phyloP scores from a whole-genome alignment of 768 basidiomycete genomes.

The Hericium coralloides region DNA sequence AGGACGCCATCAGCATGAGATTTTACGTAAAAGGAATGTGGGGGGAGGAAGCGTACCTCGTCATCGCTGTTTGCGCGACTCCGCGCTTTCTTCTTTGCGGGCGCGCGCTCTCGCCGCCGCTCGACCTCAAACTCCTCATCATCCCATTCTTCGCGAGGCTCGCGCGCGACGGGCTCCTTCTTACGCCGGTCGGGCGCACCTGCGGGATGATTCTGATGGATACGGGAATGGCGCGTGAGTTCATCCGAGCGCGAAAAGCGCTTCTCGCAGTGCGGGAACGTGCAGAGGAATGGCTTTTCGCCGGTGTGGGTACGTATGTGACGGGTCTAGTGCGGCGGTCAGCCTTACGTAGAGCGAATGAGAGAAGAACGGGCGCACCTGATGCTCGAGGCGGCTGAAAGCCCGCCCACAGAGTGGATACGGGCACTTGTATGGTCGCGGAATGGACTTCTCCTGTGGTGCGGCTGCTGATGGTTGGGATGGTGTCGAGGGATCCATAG shows the following conservation, averaged over 20 bases:
- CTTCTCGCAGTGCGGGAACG: slow-evolving; percentile 91
- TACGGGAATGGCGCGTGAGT: slow-evolving; percentile 90
- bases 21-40: slow-evolving; percentile 5
- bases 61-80: slow-evolving; percentile 77
- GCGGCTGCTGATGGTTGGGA: neutral
- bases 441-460: slow-evolving; percentile 30
- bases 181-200: slow-evolving; percentile 5
- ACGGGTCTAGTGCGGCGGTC: slow-evolving; percentile 60
- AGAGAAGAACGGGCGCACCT: slow-evolving; percentile 41
- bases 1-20: slow-evolving; percentile 1
- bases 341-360: slow-evolving; percentile 1
- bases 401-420: slow-evolving; percentile 87
- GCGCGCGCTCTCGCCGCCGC: neutral
- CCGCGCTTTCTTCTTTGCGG: slow-evolving; percentile 42
- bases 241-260: slow-evolving; percentile 98
- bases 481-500: no score
- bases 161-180: neutral
- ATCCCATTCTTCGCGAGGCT: slow-evolving; percentile 9
- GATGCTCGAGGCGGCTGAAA: slow-evolving; percentile 94
- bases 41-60: slow-evolving; percentile 45
- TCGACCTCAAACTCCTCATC: slow-evolving; percentile 3
- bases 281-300: slow-evolving; percentile 94
- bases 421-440: slow-evolving; percentile 94
- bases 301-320: slow-evolving; percentile 98
- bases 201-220: slow-evolving; percentile 64